A percentile compares a stretch with the other conserved stretches of the same genome.
Evolutionary conservation across 1,139 yeast genomes (phyloP).

Genomic region (Suhomyces atakaporum): DNA sequence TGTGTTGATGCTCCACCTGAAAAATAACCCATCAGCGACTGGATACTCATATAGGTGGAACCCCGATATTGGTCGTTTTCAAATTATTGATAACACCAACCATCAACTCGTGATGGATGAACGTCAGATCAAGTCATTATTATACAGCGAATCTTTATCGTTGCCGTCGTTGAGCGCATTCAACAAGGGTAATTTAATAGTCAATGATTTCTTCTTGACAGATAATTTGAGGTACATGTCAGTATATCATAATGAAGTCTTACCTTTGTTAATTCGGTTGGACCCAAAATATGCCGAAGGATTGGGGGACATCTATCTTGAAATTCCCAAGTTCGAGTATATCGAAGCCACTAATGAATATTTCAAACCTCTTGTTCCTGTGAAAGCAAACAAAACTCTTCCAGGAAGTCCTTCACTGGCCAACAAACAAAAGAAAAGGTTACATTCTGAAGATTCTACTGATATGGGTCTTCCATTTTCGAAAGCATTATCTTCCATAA

Average conservation of each 20-base stretch:
- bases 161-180: constrained; percentile 34
- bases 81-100: constrained; percentile 31
- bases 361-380: constrained; percentile 30
- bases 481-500: constrained; percentile 13
- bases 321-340: constrained; percentile 38
- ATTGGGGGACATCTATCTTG: constrained; percentile 31
- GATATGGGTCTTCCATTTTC: constrained; percentile 15
- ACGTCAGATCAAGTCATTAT: constrained; percentile 33
- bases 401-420: constrained; percentile 7
- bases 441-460: constrained; percentile 15
- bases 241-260: constrained; percentile 41
- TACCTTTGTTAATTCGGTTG: constrained; percentile 33
- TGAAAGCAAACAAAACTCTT: constrained; percentile 19
- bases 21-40: constrained; percentile 20
- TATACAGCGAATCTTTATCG: constrained; percentile 36
- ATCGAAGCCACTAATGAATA: constrained; percentile 35
- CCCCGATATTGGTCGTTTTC: constrained; percentile 39
- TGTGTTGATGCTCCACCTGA: constrained; percentile 35
- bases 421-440: constrained; percentile 18
- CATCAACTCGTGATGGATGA: constrained; percentile 33
- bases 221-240: constrained; percentile 41
- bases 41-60: constrained; percentile 42
- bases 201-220: constrained; percentile 42
- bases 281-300: constrained; percentile 36
- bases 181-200: constrained; percentile 38